phyloP scores from a whole-genome alignment of 1,284 basidiomycete species.

The Moniliophthora roreri region DNA sequence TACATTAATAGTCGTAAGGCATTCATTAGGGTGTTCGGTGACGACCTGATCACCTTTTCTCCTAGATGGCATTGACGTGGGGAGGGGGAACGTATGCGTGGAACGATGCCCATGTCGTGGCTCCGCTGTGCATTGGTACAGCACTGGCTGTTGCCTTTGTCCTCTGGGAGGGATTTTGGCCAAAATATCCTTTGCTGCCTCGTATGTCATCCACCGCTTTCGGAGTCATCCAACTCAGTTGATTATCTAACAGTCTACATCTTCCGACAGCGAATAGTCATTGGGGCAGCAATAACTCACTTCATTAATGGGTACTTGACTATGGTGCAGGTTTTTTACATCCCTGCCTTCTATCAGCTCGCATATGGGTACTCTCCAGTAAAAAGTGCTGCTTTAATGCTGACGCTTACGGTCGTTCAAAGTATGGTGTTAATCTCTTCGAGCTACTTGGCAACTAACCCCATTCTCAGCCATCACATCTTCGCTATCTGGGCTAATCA shows the following conservation, averaged over 20 bases:
- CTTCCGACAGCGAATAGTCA: constrained; percentile 21
- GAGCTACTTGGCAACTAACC: background rate
- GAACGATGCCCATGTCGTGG: constrained; percentile 10
- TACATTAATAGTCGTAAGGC: constrained; percentile 16
- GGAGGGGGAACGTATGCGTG: constrained; percentile 20
- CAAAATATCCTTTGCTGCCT: constrained; percentile 8
- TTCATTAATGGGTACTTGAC: constrained; percentile 23
- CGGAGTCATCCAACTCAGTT: background rate
- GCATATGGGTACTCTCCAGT: constrained; percentile 24
- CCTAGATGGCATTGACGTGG: constrained; percentile 22
- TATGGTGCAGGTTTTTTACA: constrained; percentile 23
- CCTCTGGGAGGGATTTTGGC: constrained; percentile 19
- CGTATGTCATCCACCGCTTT: background rate
- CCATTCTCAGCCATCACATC: constrained; percentile 11
- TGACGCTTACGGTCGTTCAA: constrained; percentile 22
- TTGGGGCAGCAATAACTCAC: constrained; percentile 23
- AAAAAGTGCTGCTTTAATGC: constrained; percentile 22
- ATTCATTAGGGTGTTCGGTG: background rate
- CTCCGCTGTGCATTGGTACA: constrained; percentile 14
- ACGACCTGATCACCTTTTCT: background rate
- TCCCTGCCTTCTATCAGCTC: constrained; percentile 23
- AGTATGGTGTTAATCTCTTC: constrained; percentile 11
- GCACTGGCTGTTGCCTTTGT: constrained; percentile 15
- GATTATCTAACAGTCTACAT: constrained; percentile 9
- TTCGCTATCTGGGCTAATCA: constrained; percentile 18